Percentiles rank a stretch among this genome's conserved stretches.
These are phyloP conservation scores for Syncephalastrum sp. DNA, from an alignment of 371 early-diverging fungal species.

Conservation along the genomic window DNA sequence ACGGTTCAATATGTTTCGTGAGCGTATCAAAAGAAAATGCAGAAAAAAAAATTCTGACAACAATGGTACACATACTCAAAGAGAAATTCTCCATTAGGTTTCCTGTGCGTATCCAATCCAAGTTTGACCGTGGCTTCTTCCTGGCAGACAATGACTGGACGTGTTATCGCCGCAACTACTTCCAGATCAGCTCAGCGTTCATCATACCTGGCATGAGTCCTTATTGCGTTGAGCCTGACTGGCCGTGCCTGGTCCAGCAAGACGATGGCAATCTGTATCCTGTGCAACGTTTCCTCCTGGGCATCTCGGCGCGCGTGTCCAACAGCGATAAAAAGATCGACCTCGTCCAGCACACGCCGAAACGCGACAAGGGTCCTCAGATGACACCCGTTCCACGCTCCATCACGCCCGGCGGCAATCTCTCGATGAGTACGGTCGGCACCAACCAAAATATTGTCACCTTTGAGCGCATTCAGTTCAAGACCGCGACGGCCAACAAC, in stretches of 20 bases:
- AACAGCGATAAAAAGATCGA: constrained; percentile 75
- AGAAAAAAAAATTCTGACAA: neutral
- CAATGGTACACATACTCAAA: neutral
- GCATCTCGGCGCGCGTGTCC: constrained; percentile 75
- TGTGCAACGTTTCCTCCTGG: constrained; percentile 65
- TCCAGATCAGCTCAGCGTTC: constrained; percentile 84
- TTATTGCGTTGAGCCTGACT: constrained; percentile 47
- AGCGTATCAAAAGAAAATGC: no score
- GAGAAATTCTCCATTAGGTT: constrained; percentile 2
- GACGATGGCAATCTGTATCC: constrained; percentile 45
- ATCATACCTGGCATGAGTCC: constrained; percentile 51
- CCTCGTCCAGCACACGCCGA: constrained; percentile 90
- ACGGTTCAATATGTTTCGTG: no score
- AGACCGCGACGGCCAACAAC: constrained; percentile 93
- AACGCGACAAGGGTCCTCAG: constrained; percentile 93
- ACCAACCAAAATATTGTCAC: constrained; percentile 63
- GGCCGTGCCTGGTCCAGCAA: constrained; percentile 60
- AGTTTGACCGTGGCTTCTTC: constrained; percentile 82
- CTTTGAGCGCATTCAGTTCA: constrained; percentile 95
- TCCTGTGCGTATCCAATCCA: constrained; percentile 53
- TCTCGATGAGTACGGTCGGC: constrained; percentile 51
- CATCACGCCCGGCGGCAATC: constrained; percentile 61
- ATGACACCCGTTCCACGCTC: constrained; percentile 64
- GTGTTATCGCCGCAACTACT: constrained; percentile 95
- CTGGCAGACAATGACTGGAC: constrained; percentile 86